These are phyloP conservation scores for Debaryomyces sp. DNA, from an alignment of 1,139 yeast genomes.

Conservation along the genomic window DNA sequence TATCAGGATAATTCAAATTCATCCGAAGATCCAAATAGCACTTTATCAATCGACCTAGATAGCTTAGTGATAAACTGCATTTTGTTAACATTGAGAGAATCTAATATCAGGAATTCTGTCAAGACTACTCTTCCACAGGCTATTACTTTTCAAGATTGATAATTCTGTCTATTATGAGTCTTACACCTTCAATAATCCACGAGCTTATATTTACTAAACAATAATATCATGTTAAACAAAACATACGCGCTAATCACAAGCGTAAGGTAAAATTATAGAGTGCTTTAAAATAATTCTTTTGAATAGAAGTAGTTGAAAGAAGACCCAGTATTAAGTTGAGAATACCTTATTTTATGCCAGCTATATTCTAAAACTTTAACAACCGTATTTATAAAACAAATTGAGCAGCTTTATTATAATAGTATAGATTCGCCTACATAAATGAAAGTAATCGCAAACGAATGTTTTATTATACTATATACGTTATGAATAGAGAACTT, in stretches of 20 bases:
- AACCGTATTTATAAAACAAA: too few relatives aligned
- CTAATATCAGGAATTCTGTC: constrained; percentile 27
- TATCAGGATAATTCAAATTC: constrained; percentile 31
- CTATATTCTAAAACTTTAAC: too few relatives aligned
- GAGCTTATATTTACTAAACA: not conserved
- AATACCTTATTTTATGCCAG: too few relatives aligned
- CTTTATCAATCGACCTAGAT: constrained; percentile 37
- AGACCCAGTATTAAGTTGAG: too few relatives aligned
- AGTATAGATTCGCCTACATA: not conserved
- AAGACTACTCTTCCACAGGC: constrained; percentile 2
- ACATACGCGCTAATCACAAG: too few relatives aligned
- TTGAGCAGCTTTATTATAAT: too few relatives aligned
- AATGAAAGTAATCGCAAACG: not conserved
- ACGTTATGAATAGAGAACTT: not conserved
- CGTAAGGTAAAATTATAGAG: too few relatives aligned
- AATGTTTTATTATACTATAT: not conserved
- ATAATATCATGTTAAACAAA: not conserved
- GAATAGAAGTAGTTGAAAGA: too few relatives aligned
- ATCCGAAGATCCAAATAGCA: constrained; percentile 24
- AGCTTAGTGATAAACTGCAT: constrained; percentile 34
- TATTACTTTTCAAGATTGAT: not conserved
- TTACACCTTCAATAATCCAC: not conserved
- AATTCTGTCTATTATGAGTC: not conserved
- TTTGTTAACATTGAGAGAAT: constrained; percentile 36
- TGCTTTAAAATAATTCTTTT: too few relatives aligned